These are phyloP conservation scores for Lactarius psammicola DNA, from an alignment of 768 basidiomycete genomes.

Conservation along the genomic window DNA sequence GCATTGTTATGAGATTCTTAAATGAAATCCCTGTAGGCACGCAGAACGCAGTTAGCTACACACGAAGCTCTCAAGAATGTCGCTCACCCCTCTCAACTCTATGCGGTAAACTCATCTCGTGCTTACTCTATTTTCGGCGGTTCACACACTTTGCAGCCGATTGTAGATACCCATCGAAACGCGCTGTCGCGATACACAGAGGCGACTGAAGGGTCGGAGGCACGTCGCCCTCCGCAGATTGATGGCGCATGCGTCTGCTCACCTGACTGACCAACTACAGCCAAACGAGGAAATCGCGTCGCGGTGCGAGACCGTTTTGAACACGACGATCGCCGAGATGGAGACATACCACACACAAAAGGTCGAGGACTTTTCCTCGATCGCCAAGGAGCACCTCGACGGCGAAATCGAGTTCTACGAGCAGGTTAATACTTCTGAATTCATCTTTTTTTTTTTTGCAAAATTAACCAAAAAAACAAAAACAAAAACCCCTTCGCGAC, in stretches of 20 bases:
- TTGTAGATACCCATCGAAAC: slow-evolving; percentile 72
- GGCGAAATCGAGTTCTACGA: slow-evolving; percentile 76
- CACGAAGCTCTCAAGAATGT: slow-evolving; percentile 75
- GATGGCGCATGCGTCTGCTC: slow-evolving; percentile 13
- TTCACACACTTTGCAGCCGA: slow-evolving; percentile 44
- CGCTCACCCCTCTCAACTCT: slow-evolving; percentile 70
- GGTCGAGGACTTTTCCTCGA: slow-evolving; percentile 58
- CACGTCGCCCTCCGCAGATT: slow-evolving; percentile 27
- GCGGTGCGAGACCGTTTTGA: slow-evolving; percentile 84
- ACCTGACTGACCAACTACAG: slow-evolving; percentile 35
- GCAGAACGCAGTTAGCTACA: slow-evolving; percentile 65
- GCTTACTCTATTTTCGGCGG: background rate
- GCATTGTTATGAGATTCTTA: slow-evolving; percentile 15
- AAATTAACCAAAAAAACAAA: background rate
- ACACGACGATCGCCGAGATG: slow-evolving; percentile 87
- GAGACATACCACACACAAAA: slow-evolving; percentile 77
- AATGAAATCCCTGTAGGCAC: slow-evolving; percentile 48
- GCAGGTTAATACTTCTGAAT: slow-evolving; percentile 43
- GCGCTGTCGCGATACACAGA: slow-evolving; percentile 65
- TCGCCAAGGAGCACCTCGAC: slow-evolving; percentile 69
- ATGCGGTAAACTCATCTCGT: slow-evolving; percentile 50
- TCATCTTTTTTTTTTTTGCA: background rate
- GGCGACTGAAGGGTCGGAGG: slow-evolving; percentile 43
- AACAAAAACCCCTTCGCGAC: background rate
- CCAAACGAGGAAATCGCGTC: slow-evolving; percentile 62